phyloP scores from a whole-genome alignment of 331 rosid genomes.

The Quercus tomentella region DNA sequence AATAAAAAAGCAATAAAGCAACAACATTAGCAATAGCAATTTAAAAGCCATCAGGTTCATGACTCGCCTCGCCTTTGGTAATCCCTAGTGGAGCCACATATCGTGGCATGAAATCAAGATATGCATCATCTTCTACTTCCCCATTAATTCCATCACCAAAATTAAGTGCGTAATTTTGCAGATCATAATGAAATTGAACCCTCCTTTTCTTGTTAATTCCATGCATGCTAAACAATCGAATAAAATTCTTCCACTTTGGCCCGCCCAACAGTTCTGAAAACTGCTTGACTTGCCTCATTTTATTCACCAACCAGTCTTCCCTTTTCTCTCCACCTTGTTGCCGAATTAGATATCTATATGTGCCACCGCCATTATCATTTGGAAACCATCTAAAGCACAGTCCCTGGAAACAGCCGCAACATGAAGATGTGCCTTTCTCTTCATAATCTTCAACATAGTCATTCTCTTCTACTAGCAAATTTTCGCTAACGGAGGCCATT shows the following conservation, averaged over 20 bases:
- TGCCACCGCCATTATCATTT: not conserved
- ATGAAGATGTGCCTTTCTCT: not conserved
- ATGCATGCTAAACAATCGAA: not conserved
- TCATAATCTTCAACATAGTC: not conserved
- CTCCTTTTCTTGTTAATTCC: slow-evolving; percentile 18
- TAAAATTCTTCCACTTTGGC: slow-evolving; percentile 46
- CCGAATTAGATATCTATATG: slow-evolving; percentile 8
- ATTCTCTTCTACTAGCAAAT: not conserved
- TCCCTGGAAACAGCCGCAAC: slow-evolving; percentile 29
- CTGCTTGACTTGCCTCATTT: slow-evolving; percentile 30
- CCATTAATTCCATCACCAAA: slow-evolving; percentile 36
- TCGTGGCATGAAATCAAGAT: not conserved
- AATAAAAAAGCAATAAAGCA: not conserved
- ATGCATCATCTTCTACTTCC: not conserved
- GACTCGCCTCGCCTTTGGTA: not conserved
- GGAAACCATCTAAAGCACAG: not conserved
- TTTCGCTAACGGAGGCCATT: not conserved
- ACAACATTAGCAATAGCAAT: not conserved
- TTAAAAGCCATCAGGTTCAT: not conserved
- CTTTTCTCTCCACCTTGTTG: not conserved
- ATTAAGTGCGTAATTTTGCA: slow-evolving; percentile 49
- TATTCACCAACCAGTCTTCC: slow-evolving; percentile 25
- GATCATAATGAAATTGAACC: slow-evolving; percentile 41
- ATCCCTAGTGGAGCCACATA: slow-evolving; percentile 16
- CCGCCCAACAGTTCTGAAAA: slow-evolving; percentile 23